Percentiles rank a stretch among this genome's conserved stretches.
Evolutionary conservation across 2,329 filamentous ascomycete genomes (phyloP).

Genomic region (Phaeophleospora eucalypticola): DNA sequence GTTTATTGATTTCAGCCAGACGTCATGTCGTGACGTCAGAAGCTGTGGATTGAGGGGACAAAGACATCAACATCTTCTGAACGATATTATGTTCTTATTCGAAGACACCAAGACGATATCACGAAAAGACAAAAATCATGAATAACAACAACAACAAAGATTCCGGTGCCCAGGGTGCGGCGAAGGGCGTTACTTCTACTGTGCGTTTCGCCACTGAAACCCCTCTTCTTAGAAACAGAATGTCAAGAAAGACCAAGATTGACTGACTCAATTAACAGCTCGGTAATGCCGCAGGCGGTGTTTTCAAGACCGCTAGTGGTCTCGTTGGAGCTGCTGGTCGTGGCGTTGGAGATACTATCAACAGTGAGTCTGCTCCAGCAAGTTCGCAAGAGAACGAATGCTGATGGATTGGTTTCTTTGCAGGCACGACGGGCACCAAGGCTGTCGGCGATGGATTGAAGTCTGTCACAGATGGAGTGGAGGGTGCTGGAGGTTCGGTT

Average conservation of each 20-base stretch:
- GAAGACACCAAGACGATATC: too few species aligned
- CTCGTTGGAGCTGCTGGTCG: slow-evolving; percentile 47
- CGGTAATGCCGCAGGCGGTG: slow-evolving; percentile 53
- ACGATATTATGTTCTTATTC: too few species aligned
- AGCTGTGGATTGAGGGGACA: too few species aligned
- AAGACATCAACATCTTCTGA: too few species aligned
- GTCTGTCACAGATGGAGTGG: slow-evolving; percentile 43
- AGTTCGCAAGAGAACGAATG: neutral
- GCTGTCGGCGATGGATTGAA: slow-evolving; percentile 42
- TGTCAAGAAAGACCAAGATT: neutral
- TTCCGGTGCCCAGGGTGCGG: slow-evolving; percentile 26
- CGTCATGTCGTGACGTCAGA: neutral
- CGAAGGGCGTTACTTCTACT: slow-evolving; percentile 33
- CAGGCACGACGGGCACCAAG: slow-evolving; percentile 40
- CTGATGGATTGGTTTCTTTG: neutral
- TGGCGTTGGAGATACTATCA: slow-evolving; percentile 44
- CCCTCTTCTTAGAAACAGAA: too few species aligned
- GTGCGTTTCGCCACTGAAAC: slow-evolving; percentile 15
- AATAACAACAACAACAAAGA: slow-evolving; percentile 15
- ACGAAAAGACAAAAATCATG: slow-evolving; percentile 8
- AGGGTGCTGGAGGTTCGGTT: slow-evolving; percentile 40
- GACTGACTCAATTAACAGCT: slow-evolving; percentile 12
- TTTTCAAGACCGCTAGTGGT: slow-evolving; percentile 51
- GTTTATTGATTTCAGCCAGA: neutral
- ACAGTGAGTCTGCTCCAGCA: slow-evolving; percentile 25